Conservation (phyloP, 2,329 filamentous ascomycete species). For the Thielaviopsis musarum region DNA sequence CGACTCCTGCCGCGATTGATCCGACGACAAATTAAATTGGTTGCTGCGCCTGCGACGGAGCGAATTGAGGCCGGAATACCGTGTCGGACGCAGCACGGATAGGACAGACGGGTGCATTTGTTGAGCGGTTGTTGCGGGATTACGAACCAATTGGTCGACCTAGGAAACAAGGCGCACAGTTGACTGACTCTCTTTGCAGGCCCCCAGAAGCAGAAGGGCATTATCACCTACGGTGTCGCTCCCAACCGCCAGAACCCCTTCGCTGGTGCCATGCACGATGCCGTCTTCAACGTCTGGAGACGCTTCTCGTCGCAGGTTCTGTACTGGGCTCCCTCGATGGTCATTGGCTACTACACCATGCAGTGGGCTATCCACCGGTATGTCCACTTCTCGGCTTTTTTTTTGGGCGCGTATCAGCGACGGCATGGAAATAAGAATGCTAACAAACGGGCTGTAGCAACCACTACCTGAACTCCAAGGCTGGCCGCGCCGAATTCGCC, state of each 20-base stretch:
- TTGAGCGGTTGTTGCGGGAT: neutral
- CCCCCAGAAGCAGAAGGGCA: slow-evolving; percentile 44
- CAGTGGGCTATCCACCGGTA: slow-evolving; percentile 86
- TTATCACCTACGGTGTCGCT: slow-evolving; percentile 58
- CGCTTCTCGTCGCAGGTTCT: slow-evolving; percentile 74
- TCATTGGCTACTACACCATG: slow-evolving; percentile 67
- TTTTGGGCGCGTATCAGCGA: neutral
- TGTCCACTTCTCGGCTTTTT: slow-evolving; percentile 18
- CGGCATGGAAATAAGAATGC: neutral
- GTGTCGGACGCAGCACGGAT: neutral
- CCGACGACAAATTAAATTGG: neutral
- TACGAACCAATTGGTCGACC: neutral
- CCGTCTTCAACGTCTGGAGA: slow-evolving; percentile 91
- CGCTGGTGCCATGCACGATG: slow-evolving; percentile 59
- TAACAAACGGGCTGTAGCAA: slow-evolving; percentile 34
- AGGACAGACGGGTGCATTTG: neutral
- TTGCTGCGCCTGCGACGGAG: neutral
- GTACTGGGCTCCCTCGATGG: slow-evolving; percentile 67
- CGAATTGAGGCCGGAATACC: neutral
- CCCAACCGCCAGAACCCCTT: slow-evolving; percentile 81
- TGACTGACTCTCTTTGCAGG: slow-evolving; percentile 22
- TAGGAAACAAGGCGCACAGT: neutral
- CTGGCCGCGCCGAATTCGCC: slow-evolving; percentile 41
- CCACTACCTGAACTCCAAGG: slow-evolving; percentile 68
- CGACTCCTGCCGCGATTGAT: neutral